A percentile compares a stretch with the other conserved stretches of the same genome.
phyloP scores from a whole-genome alignment of 202 grass and related monocot species.

The Schoenoplectus triqueter region DNA sequence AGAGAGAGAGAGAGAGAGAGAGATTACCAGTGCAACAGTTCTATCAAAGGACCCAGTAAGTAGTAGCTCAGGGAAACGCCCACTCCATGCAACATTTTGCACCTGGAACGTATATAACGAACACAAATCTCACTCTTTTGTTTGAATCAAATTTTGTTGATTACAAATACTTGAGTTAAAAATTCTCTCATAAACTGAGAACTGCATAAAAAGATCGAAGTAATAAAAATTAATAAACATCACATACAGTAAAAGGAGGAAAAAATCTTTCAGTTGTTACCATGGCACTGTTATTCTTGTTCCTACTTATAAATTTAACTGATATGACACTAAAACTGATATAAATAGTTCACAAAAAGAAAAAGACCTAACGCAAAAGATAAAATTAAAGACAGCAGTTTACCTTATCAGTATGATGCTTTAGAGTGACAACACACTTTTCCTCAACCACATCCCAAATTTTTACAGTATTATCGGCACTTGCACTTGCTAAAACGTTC shows the following conservation, averaged over 20 bases:
- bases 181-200: background rate
- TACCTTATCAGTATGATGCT: slow-evolving; percentile 91
- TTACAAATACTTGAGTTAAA: slow-evolving; percentile 14
- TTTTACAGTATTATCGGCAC: slow-evolving; percentile 81
- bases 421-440: slow-evolving; percentile 73
- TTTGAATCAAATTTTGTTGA: background rate
- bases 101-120: slow-evolving; percentile 50
- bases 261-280: background rate
- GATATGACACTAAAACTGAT: slow-evolving; percentile 4
- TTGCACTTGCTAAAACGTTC: slow-evolving; percentile 97
- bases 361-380: slow-evolving; percentile 12
- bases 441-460: slow-evolving; percentile 81
- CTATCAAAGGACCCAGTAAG: slow-evolving; percentile 95
- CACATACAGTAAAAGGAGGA: background rate
- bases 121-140: slow-evolving; percentile 7
- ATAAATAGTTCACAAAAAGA: background rate
- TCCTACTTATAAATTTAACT: background rate
- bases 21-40: slow-evolving; percentile 73
- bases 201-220: background rate
- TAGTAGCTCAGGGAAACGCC: slow-evolving; percentile 70
- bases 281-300: background rate
- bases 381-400: slow-evolving; percentile 38
- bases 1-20: slow-evolving; percentile 29
- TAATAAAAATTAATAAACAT: slow-evolving; percentile 11
- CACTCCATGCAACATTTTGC: slow-evolving; percentile 83